Evolutionary conservation across 129 eudicot species (phyloP).

Genomic region (Flaveria ramosissima): DNA sequence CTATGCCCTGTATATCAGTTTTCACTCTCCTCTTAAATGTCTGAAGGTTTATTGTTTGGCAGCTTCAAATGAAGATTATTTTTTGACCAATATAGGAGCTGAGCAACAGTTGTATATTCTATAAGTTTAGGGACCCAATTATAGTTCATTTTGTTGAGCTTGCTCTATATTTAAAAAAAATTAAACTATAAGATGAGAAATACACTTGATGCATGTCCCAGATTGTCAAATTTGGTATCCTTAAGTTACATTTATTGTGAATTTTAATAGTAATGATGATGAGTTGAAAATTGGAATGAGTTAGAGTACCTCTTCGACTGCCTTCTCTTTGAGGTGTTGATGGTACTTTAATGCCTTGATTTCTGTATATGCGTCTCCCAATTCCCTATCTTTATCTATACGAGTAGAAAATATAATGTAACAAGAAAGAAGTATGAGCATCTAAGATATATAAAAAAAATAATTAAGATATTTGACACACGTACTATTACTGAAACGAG

Average conservation of each 20-base stretch:
- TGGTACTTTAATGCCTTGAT: slow-evolving; percentile 77
- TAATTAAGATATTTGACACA: no score
- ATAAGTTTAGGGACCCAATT: background rate
- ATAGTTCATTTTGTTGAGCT: background rate
- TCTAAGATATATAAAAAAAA: no score
- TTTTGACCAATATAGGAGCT: no score
- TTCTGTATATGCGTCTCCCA: slow-evolving; percentile 81
- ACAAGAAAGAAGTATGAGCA: no score
- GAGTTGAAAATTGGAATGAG: background rate
- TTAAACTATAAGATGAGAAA: background rate
- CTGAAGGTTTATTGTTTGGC: background rate
- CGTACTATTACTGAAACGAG: no score
- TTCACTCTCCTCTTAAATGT: background rate
- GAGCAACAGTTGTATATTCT: no score
- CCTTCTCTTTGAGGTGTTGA: slow-evolving; percentile 71
- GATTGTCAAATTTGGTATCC: background rate
- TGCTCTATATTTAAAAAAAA: background rate
- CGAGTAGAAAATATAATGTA: no score
- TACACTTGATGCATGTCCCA: no score
- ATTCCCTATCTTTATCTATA: slow-evolving; percentile 80
- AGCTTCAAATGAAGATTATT: no score
- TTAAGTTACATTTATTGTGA: no score
- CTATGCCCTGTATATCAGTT: background rate
- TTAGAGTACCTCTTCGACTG: slow-evolving; percentile 69
- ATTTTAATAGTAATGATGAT: no score